phyloP scores from a whole-genome alignment of 2,329 filamentous ascomycete genomes.

The Periconia macrospinosa region DNA sequence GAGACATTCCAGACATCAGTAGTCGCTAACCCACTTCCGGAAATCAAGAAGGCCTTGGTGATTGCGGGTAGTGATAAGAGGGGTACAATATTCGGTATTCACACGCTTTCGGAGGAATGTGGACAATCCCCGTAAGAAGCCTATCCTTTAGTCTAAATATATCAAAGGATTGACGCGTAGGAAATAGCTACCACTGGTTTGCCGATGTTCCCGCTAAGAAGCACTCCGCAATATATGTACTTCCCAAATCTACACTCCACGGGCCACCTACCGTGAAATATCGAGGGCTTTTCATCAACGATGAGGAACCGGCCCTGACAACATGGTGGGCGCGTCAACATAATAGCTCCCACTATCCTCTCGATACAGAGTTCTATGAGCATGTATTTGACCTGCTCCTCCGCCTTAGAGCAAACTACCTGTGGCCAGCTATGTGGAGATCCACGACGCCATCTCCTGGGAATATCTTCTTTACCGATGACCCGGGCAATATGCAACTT shows the following conservation, averaged over 20 bases:
- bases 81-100: constrained; percentile 68
- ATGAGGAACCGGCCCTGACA: constrained; percentile 66
- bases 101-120: constrained; percentile 70
- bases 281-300: constrained; percentile 69
- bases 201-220: constrained; percentile 60
- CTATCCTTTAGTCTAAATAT: no score
- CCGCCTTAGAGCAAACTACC: constrained; percentile 69
- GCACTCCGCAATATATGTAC: constrained; percentile 57
- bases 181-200: constrained; percentile 64
- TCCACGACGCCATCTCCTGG: constrained; percentile 50
- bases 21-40: constrained; percentile 58
- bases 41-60: constrained; percentile 60
- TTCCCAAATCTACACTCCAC: constrained; percentile 57
- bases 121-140: constrained; percentile 64
- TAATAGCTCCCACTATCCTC: constrained; percentile 35
- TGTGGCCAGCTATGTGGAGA: constrained; percentile 72
- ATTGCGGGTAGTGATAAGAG: constrained; percentile 66
- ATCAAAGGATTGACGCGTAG: constrained; percentile 46
- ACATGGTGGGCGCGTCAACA: constrained; percentile 63
- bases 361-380: constrained; percentile 63
- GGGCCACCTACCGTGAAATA: constrained; percentile 64
- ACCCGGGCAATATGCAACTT: constrained; percentile 65
- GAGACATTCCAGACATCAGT: constrained; percentile 65
- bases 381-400: constrained; percentile 71
- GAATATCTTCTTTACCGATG: constrained; percentile 63